Percentiles rank a stretch among this genome's conserved stretches.
Conservation (phyloP, 2,329 filamentous ascomycete genomes). For the Phialemoniopsis sp. region DNA sequence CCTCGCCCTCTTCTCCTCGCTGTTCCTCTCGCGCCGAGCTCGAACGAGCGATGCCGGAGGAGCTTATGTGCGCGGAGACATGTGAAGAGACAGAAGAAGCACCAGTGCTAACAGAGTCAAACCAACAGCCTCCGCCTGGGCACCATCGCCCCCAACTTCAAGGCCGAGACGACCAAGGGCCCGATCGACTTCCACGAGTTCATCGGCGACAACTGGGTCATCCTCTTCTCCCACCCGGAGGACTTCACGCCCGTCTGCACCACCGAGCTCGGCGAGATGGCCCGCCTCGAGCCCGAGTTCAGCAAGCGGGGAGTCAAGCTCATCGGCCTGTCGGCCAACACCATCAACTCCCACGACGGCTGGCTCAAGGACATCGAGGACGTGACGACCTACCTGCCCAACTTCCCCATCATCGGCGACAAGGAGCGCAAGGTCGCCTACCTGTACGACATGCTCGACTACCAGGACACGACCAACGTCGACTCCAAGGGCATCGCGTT, state of each 20-base stretch:
- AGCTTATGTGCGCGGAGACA: too few relatives aligned
- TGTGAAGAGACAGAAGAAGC: not conserved
- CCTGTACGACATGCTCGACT: constrained; percentile 79
- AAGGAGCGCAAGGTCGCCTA: constrained; percentile 72
- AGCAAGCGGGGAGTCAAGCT: constrained; percentile 83
- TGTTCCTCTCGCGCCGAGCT: not conserved
- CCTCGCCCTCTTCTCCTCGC: not conserved
- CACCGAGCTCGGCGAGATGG: constrained; percentile 86
- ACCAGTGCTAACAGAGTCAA: not conserved
- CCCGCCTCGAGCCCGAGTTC: constrained; percentile 85
- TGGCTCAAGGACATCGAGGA: constrained; percentile 91
- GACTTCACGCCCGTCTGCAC: constrained; percentile 96
- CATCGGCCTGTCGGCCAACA: constrained; percentile 87
- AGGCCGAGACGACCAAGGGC: constrained; percentile 74
- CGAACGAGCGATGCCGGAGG: constrained; percentile 1
- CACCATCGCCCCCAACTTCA: constrained; percentile 72
- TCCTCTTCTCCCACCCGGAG: constrained; percentile 81
- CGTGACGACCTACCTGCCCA: constrained; percentile 65
- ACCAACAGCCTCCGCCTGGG: constrained; percentile 58
- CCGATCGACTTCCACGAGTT: constrained; percentile 81
- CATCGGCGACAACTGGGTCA: constrained; percentile 73
- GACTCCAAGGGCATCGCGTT: constrained; percentile 82
- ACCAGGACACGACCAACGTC: constrained; percentile 77
- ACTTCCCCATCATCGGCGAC: constrained; percentile 79
- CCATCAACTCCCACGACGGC: constrained; percentile 73